Conservation (phyloP, 768 basidiomycete species). For the Tylopilus cervinicoccineus region DNA sequence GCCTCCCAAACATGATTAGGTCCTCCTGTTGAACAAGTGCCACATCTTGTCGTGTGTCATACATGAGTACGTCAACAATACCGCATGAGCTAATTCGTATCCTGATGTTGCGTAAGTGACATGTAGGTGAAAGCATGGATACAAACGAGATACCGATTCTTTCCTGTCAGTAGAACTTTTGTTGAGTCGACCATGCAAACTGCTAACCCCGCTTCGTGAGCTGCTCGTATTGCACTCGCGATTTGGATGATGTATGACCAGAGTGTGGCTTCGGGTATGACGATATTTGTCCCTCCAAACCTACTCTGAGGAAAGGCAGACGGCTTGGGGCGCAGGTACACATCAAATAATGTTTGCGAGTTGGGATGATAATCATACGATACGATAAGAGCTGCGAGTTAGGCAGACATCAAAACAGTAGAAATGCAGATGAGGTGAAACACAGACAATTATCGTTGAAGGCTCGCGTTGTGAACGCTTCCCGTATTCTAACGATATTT, state of each 20-base stretch:
- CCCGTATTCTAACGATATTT: conserved; percentile 73
- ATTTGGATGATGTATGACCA: conserved; percentile 96
- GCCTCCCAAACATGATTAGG: conserved; percentile 76
- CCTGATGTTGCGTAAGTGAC: conserved; percentile 35
- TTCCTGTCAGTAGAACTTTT: conserved; percentile 84
- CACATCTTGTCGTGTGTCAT: conserved; percentile 64
- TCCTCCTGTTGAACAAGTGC: conserved; percentile 80
- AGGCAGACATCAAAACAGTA: conserved; percentile 8
- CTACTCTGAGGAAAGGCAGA: conserved; percentile 35
- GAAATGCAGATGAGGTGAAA: conserved; percentile 3
- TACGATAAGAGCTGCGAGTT: conserved; percentile 72
- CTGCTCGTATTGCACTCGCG: conserved; percentile 78
- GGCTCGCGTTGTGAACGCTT: conserved; percentile 92
- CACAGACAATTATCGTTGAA: conserved; percentile 88
- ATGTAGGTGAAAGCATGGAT: background rate
- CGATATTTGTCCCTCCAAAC: conserved; percentile 27
- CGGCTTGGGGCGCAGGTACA: conserved; percentile 62
- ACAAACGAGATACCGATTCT: conserved; percentile 61
- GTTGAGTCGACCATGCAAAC: conserved; percentile 80
- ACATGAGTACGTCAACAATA: conserved; percentile 78
- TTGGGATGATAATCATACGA: conserved; percentile 88
- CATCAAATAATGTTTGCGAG: conserved; percentile 76
- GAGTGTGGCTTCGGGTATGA: conserved; percentile 71
- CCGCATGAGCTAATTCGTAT: conserved; percentile 86
- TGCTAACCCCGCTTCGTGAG: conserved; percentile 78